Conservation (phyloP, 768 basidiomycete genomes). For the Suillus subluteus region DNA sequence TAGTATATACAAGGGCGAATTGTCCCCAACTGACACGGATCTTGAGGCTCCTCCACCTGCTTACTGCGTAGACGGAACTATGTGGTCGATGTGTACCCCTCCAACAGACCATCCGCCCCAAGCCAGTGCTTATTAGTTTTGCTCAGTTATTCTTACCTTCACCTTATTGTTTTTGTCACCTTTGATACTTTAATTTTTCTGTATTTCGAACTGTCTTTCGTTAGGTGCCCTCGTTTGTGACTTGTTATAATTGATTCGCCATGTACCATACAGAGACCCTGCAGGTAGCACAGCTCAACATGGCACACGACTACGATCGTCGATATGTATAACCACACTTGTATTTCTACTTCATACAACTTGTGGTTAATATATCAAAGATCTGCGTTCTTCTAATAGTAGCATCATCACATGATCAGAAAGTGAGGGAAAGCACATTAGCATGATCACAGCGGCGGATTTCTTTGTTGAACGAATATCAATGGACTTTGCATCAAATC, state of each 20-base stretch:
- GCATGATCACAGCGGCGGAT: not conserved
- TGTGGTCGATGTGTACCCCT: constrained; percentile 12
- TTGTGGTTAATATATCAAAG: constrained; percentile 6
- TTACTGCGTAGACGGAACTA: constrained; percentile 22
- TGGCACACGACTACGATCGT: not conserved
- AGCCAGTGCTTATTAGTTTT: not conserved
- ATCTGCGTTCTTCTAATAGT: not conserved
- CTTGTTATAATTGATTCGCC: not conserved
- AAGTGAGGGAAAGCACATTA: not conserved
- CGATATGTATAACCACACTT: constrained; percentile 3
- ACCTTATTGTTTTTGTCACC: not conserved
- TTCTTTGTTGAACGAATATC: not conserved
- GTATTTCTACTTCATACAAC: not conserved
- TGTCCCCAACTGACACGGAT: constrained; percentile 11
- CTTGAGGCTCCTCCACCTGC: constrained; percentile 33
- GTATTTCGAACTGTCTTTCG: not conserved
- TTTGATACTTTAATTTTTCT: not conserved
- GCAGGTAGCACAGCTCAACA: not conserved
- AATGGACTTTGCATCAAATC: not conserved
- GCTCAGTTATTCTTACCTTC: not conserved
- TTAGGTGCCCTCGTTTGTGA: not conserved
- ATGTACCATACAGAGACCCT: not conserved
- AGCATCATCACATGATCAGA: not conserved
- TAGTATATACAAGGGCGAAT: constrained; percentile 28
- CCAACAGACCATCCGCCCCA: constrained; percentile 3